Conservation (phyloP, 2,329 filamentous ascomycete species). For the Stemphylium lycopersici region DNA sequence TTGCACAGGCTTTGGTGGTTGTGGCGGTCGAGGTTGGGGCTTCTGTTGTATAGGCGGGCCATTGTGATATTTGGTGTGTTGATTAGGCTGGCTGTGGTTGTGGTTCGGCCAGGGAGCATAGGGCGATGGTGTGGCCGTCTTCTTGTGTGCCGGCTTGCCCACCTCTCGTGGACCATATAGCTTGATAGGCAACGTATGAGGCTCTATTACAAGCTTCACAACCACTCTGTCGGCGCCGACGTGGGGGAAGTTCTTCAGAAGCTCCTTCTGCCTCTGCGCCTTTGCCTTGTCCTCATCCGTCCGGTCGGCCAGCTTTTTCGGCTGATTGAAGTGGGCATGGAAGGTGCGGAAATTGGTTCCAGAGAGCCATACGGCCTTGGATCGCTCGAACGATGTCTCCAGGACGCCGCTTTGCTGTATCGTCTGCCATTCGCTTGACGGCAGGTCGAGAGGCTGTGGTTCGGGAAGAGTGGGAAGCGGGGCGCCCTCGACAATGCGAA, state of each 20-base stretch:
- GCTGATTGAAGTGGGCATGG: constrained; percentile 43
- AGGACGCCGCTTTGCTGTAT: constrained; percentile 78
- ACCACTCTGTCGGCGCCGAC: constrained; percentile 33
- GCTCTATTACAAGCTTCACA: constrained; percentile 70
- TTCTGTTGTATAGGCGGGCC: constrained; percentile 24
- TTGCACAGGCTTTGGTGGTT: constrained; percentile 36
- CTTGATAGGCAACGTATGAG: constrained; percentile 75
- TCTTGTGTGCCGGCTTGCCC: constrained; percentile 34
- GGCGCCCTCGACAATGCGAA: constrained; percentile 67
- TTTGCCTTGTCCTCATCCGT: constrained; percentile 64
- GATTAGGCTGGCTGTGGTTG: constrained; percentile 32
- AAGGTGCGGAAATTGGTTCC: constrained; percentile 48
- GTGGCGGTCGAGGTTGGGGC: constrained; percentile 35
- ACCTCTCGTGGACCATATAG: constrained; percentile 43
- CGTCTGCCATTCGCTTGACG: constrained; percentile 71
- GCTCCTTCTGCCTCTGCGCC: constrained; percentile 67
- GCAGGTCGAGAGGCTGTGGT: constrained; percentile 68
- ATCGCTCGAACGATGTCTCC: constrained; percentile 73
- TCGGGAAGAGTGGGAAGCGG: constrained; percentile 73
- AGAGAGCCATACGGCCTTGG: constrained; percentile 60
- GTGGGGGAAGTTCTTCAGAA: constrained; percentile 47
- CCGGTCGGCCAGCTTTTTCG: constrained; percentile 60
- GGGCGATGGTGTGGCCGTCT: constrained; percentile 29
- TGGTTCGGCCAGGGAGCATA: constrained; percentile 47
- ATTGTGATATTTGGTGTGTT: constrained; percentile 35